phyloP scores from a whole-genome alignment of 768 basidiomycete species.

The Lyophyllum atratum region DNA sequence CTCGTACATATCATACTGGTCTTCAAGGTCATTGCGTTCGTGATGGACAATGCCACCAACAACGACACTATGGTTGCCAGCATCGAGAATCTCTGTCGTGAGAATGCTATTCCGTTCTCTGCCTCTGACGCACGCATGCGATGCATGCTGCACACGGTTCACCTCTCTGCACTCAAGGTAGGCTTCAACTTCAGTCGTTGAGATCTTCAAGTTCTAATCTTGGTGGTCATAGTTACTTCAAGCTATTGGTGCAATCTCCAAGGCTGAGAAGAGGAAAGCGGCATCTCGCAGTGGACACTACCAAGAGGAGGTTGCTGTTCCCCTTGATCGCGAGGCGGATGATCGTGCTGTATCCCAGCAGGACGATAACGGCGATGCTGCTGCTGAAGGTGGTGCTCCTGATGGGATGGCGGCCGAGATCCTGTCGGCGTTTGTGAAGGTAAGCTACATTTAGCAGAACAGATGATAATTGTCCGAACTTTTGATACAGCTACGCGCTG shows the following conservation, averaged over 20 bases:
- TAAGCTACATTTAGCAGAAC: no score
- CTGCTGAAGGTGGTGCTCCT: no score
- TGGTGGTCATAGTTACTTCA: slow-evolving; percentile 32
- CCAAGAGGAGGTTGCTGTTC: slow-evolving; percentile 19
- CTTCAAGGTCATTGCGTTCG: slow-evolving; percentile 29
- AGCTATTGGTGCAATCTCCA: slow-evolving; percentile 27
- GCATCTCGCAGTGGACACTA: slow-evolving; percentile 16
- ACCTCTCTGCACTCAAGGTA: slow-evolving; percentile 35
- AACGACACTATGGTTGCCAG: slow-evolving; percentile 32
- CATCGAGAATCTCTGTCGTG: slow-evolving; percentile 17
- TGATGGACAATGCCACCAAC: slow-evolving; percentile 38
- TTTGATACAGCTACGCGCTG: slow-evolving; percentile 27
- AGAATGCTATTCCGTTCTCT: slow-evolving; percentile 23
- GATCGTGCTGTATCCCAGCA: neutral
- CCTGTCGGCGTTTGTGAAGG: slow-evolving; percentile 4
- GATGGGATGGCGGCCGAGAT: no score
- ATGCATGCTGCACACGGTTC: slow-evolving; percentile 40
- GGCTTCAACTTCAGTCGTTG: neutral
- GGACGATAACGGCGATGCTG: neutral
- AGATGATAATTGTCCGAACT: neutral
- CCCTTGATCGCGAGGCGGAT: neutral
- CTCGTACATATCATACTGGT: no score
- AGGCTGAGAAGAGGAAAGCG: slow-evolving; percentile 19
- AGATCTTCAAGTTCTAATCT: neutral
- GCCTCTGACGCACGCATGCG: slow-evolving; percentile 24